These are phyloP conservation scores for Beverwykella pulmonaria DNA, from an alignment of 495 filamentous ascomycete species.

Conservation along the genomic window DNA sequence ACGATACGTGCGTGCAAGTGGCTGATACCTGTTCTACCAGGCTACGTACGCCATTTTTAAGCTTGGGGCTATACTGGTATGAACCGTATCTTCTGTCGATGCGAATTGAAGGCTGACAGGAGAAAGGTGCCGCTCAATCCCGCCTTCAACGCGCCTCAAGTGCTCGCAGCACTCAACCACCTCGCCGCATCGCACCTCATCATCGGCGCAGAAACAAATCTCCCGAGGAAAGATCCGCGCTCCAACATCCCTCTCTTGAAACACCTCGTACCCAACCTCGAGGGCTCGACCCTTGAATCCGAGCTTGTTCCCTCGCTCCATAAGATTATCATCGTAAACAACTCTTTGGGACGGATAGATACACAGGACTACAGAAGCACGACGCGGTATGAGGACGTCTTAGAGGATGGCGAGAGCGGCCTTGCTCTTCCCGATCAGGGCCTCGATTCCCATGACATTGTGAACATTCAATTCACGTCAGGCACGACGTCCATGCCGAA, in stretches of 20 bases:
- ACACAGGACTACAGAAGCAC: constrained; percentile 50
- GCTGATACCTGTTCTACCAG: constrained; percentile 39
- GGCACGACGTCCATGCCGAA: constrained; percentile 90
- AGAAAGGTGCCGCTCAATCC: constrained; percentile 83
- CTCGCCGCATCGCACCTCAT: constrained; percentile 76
- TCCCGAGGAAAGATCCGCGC: constrained; percentile 76
- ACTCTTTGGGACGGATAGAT: constrained; percentile 66
- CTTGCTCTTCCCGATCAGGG: constrained; percentile 47
- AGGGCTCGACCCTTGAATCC: constrained; percentile 58
- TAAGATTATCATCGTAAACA: constrained; percentile 77
- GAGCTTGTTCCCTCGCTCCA: constrained; percentile 68
- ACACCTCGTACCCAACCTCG: constrained; percentile 65
- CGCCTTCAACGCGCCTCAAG: constrained; percentile 79
- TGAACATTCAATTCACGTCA: constrained; percentile 97
- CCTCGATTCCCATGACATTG: constrained; percentile 68
- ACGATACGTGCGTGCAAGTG: neutral
- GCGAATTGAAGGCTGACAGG: neutral
- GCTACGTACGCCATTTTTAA: constrained; percentile 90
- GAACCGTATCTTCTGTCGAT: neutral
- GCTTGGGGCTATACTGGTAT: constrained; percentile 81
- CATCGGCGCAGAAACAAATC: constrained; percentile 81
- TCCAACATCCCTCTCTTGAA: constrained; percentile 73
- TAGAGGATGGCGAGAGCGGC: constrained; percentile 50
- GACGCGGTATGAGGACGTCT: constrained; percentile 60
- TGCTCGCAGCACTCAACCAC: constrained; percentile 75